Conservation (phyloP, 2,329 filamentous ascomycete species). For the Cytospora piceicola region DNA sequence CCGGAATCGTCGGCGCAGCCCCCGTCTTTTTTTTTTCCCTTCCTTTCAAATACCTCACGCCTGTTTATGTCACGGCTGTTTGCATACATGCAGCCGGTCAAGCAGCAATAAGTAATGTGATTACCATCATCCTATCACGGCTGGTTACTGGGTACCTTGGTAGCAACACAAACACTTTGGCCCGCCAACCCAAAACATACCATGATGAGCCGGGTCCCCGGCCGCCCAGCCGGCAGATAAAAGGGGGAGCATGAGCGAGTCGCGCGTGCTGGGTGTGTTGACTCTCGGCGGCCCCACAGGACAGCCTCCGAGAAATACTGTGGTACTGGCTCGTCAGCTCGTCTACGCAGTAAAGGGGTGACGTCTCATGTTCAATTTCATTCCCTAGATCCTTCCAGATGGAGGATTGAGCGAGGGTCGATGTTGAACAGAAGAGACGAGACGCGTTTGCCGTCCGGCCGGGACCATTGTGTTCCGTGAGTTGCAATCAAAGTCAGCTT, state of each 20-base stretch:
- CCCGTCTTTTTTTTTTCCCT: no score
- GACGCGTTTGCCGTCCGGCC: background rate
- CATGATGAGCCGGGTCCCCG: background rate
- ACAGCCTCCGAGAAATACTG: background rate
- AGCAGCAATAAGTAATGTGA: background rate
- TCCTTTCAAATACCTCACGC: background rate
- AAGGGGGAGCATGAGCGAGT: background rate
- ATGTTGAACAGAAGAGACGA: background rate
- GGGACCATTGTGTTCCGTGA: background rate
- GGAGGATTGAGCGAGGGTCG: background rate
- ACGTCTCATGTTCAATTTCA: background rate
- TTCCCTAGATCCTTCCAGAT: no score
- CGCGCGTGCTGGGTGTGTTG: background rate
- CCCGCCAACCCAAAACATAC: no score
- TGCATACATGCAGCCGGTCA: background rate
- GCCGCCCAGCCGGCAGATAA: constrained; percentile 1
- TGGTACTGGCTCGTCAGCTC: background rate
- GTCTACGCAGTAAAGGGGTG: background rate
- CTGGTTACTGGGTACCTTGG: no score
- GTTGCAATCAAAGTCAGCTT: background rate
- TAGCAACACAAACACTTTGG: no score
- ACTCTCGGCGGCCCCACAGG: background rate
- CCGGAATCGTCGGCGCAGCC: constrained; percentile 12
- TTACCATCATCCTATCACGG: no score
- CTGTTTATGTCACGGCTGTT: background rate